Evolutionary conservation across 768 basidiomycete species (phyloP), one percentile per base, ranked within the genome.

Genomic region (Grammothele lineata): DNA sequence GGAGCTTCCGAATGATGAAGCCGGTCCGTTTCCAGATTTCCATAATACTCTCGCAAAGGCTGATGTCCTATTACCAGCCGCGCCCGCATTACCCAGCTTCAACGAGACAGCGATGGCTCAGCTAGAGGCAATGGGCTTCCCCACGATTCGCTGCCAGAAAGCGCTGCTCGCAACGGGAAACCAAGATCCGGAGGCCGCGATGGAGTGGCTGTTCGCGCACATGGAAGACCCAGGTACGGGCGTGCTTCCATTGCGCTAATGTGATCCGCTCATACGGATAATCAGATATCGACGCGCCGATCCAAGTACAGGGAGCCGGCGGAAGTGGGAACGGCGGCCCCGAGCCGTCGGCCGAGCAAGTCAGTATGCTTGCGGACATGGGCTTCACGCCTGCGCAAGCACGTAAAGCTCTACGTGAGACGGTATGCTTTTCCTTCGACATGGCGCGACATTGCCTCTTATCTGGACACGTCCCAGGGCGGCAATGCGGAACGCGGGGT

Each of bases 161-260:
- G 96, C 94, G 0, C 64, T 98, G 5, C 71, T 95, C 9, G 92
- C 92, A 0, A 98, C 93, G 0, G 91, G 92, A 0, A 83, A 85
- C 55, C 69, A 65, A 14, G 81, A 83, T 48, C 69, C 86, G 0
- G 88, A 93, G 51, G 76, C 72, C 0, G 96, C 96, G 0, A 95
- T 95, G 92, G 84, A 92, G 48, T 99, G 95, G 95, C 65, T 99
- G 34, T 95, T 98, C 60, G 74, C 66, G 36, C 95, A 97, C 63
- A 90, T 94, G 89, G 94, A 97, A 1, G 95, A 98, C 65, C 73
- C 91, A 11, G 90, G 92, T 90, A 37, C 7, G 71, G 54, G 2
- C 19, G 7, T 18, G 37, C 14, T 30, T 30, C 27, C 37, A 26
- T n/a, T 25, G 21, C 34, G 6, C 21, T 19, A 40, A 15, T 12